A percentile compares a stretch with the other conserved stretches of the same genome.
Conservation (phyloP, 306 rosid species). For the Sesbania bispinosa region DNA sequence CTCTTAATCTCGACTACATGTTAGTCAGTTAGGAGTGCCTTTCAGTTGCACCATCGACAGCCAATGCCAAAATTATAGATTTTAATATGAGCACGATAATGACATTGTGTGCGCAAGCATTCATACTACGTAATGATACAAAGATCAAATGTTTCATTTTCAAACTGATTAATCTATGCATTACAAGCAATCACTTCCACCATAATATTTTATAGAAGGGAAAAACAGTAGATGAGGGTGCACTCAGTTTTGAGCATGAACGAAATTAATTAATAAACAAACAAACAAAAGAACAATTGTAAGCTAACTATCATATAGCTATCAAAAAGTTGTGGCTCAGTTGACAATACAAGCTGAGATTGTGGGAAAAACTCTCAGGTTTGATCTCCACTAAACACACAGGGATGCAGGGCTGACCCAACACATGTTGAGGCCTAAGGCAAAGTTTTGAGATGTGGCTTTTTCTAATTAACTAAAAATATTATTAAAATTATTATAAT, state of each 20-base stretch:
- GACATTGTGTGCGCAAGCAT: constrained; percentile 25
- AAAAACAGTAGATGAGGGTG: not conserved
- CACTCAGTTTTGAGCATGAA: not conserved
- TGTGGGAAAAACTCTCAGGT: too few relatives aligned
- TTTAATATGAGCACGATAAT: constrained; percentile 20
- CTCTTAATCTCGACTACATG: not conserved
- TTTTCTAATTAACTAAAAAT: too few relatives aligned
- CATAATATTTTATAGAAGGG: not conserved
- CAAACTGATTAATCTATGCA: not conserved
- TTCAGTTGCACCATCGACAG: constrained; percentile 9
- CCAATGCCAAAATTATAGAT: constrained; percentile 24
- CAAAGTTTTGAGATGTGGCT: too few relatives aligned
- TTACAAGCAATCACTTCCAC: not conserved
- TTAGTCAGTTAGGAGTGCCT: not conserved
- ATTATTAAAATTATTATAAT: too few relatives aligned
- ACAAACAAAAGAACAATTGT: not conserved
- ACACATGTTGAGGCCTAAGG: too few relatives aligned
- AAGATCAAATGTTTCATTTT: not conserved
- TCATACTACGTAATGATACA: constrained; percentile 8
- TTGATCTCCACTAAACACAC: too few relatives aligned
- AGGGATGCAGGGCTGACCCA: too few relatives aligned
- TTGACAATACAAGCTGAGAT: too few relatives aligned
- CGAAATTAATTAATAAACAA: not conserved
- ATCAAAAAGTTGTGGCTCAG: too few relatives aligned
- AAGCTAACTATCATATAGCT: too few relatives aligned